Base-by-base conservation (phyloP, 305 asterid genomes). In the Ajuga reptans region DNA sequence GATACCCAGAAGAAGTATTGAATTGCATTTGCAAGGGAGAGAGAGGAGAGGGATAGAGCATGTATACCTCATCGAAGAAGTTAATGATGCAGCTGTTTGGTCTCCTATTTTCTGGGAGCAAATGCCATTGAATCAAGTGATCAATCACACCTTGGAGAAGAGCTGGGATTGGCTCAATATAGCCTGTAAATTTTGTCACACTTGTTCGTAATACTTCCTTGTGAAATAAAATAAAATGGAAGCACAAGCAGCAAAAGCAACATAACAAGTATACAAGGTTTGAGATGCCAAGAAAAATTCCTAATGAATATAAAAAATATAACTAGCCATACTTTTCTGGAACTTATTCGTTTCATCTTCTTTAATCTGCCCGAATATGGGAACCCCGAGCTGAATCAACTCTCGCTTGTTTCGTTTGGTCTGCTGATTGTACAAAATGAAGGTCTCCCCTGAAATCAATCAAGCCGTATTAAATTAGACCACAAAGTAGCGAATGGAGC, bases 61-160 rank as follows among this genome's bases (percentile, higher is more conserved):
- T 55, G 9, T 33, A 65, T 79, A 91, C 99, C 90, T 87, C 96
- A 68, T 91, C 98, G 21, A 94, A 94, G 83, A 85, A 94, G 90
- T 84, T 94, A 59, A 94, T 83, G 78, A 91, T 88, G 85, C 99
- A 91, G 81, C 98, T 84, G 83, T 85, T 87, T 42, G 99, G 99
- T 60, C 75, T 86, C 82, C 87, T 74, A 53, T 74, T 81, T 62
- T 89, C 91, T 16, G 96, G 89, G 54, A 94, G 82, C 71, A 94
- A 75, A 68, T 80, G 86, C 96, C 95, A 86, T 78, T 85, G 96
- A 72, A 80, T 70, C 80, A 94, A 81, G 86, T 94, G 99, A 12
- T 85, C 86, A 17, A 89, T 77, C 47, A 94, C 87, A 62, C 83
- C 84, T 76, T 77, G 85, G 55, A 94, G 81, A 72, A 89, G 87